Evolutionary conservation across 2,329 filamentous ascomycete species (phyloP).

Genomic region (Aspergillus uvarum): DNA sequence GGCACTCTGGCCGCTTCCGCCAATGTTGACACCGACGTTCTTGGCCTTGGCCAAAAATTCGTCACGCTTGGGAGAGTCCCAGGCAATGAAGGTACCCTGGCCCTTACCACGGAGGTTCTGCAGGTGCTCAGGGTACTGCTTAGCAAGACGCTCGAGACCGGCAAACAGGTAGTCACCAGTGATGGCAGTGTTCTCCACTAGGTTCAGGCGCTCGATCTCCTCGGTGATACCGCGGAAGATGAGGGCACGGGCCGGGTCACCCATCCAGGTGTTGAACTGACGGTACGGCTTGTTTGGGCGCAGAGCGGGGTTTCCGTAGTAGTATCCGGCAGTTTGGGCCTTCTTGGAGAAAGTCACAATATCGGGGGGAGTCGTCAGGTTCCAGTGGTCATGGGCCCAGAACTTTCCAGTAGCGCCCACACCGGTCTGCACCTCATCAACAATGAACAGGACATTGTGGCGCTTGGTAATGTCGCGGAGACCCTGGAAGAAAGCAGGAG

Average conservation of each 20-base stretch:
- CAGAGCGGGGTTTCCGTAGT: slow-evolving; percentile 76
- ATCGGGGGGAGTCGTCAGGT: slow-evolving; percentile 74
- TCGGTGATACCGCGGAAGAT: slow-evolving; percentile 83
- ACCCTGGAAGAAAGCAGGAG: slow-evolving; percentile 79
- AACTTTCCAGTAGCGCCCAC: slow-evolving; percentile 90
- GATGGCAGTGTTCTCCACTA: slow-evolving; percentile 75
- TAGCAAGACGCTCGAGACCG: slow-evolving; percentile 65
- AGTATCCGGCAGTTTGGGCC: slow-evolving; percentile 90
- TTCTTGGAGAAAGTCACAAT: slow-evolving; percentile 97
- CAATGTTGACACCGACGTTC: slow-evolving; percentile 79
- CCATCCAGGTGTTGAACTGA: slow-evolving; percentile 98
- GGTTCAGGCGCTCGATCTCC: slow-evolving; percentile 72
- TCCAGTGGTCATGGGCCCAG: slow-evolving; percentile 97
- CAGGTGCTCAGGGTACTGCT: slow-evolving; percentile 74
- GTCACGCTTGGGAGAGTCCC: slow-evolving; percentile 78
- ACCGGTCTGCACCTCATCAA: slow-evolving; percentile 92
- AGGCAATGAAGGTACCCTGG: slow-evolving; percentile 89
- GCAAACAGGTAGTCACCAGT: slow-evolving; percentile 77
- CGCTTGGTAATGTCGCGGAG: slow-evolving; percentile 73
- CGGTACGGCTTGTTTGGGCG: slow-evolving; percentile 90
- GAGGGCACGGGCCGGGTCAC: slow-evolving; percentile 79
- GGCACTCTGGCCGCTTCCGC: slow-evolving; percentile 72
- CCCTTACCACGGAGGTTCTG: slow-evolving; percentile 82
- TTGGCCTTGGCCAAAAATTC: slow-evolving; percentile 78
- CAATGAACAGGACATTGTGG: slow-evolving; percentile 74